Base-by-base conservation (phyloP, 2,329 filamentous ascomycete genomes). In the Apiospora rasikravindrae region DNA sequence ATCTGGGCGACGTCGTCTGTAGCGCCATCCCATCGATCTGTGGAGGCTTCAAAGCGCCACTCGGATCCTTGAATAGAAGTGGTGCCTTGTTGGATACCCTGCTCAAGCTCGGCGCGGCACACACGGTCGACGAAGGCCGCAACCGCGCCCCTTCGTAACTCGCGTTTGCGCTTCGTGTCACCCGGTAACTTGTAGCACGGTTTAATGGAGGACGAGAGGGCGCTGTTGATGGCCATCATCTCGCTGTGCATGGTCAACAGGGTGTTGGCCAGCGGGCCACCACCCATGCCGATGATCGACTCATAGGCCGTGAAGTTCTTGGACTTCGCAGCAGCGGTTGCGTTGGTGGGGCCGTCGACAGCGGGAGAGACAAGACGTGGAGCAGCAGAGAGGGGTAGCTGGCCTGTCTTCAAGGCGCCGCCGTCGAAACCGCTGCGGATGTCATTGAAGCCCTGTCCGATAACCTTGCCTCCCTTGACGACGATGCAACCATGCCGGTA, bases 211-310 rank as follows among this genome's bases (percentile, higher is more conserved):
- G 83, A 80, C 53, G 83, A 80, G 70, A 88, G 83, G 61, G 86
- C 86, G 40, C 84, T 84, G 76, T 85, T 83, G 76, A 89, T 86
- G 40, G 86, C 86, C 85, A 88, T 88, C 86, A 88, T 88, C 81
- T 88, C 86, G 4, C 84, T 84, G 75, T 88, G 86, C 85, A 88
- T 87, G 22, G 82, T 86, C 24, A 88, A 80, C 13, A 83, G 82
- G 42, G 80, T 80, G 74, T 86, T 86, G 70, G 81, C 80, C 51
- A 61, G 22, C 4, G 64, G 64, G 37, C 83, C 82, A 47, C 79
- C 79, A 61, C 80, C 78, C 47, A 78, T 77, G 71, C 77, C 75
- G 76, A 84, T 83, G 71, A 83, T 83, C 2, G 79, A 79, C 66
- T 81, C 81, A 74, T 86, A 85, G 4, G 79, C 77, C 72, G 79